Base-by-base conservation (phyloP, 257 asterid genomes). In the Solanum habrochaites region DNA sequence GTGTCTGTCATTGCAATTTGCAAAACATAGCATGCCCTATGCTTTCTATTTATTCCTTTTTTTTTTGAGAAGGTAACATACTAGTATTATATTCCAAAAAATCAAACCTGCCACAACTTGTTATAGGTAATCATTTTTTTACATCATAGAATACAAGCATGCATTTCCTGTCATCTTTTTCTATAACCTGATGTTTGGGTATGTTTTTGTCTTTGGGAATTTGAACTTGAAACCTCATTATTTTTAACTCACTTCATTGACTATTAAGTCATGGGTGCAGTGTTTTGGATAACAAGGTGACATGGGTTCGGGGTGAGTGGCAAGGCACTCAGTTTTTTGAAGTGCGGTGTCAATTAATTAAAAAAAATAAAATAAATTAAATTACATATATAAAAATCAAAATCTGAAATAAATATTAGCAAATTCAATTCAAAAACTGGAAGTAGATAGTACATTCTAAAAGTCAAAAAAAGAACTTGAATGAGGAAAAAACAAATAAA, bases 1-100 rank as follows among this genome's bases (percentile, higher is more conserved):
- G 91, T 85, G 91, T 87, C 88, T 85, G 45, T 52, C 52, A 25
- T 84, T 60, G 75, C 45, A 85, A 86, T 52, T 84, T 60, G 75
- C 45, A 85, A 80, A 52, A 62, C 73, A 27, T 21, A 37, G 43
- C 58, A 39, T 40, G 11, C 62, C 64, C 45, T 12, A 31, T 49
- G 69, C 69, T 47, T 80, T 47, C 69, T 49, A 40, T 29, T 49
- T 47, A 16, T 47, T 80, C 10, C 47, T 15, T 15, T 39, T 49
- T 5, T 52, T 52, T 16, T 15, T 6, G 1, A 52, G 60, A 52
- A 52, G 23, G 9, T 52, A 52, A 52, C 23, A 2, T 8, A 16
- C 62, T 47, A 15, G 62, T 52, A 52, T 52, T 52, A 16, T 52
- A 49, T 49, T 16, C 60, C 62, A 52, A 16, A 52, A 18, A 16